Percentiles rank a stretch among this genome's conserved stretches.
phyloP scores from a whole-genome alignment of 2,329 filamentous ascomycete species.

The Colletotrichum sp. region DNA sequence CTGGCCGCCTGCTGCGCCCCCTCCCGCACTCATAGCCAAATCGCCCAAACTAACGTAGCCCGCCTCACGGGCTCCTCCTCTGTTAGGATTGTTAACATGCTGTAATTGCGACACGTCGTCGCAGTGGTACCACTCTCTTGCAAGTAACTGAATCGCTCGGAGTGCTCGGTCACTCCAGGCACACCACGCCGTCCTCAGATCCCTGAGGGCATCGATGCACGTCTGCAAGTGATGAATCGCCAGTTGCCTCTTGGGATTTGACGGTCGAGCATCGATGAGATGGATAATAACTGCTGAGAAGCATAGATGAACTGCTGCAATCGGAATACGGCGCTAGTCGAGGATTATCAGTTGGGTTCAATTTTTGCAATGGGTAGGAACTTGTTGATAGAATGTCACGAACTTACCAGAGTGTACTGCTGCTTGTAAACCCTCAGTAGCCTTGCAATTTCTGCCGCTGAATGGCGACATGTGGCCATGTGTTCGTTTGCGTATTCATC shows the following conservation, averaged over 20 bases:
- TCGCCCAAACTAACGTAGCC: neutral
- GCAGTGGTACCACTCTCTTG: slow-evolving; percentile 23
- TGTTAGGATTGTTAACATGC: neutral
- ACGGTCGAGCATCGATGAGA: slow-evolving; percentile 24
- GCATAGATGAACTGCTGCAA: slow-evolving; percentile 24
- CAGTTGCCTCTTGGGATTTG: slow-evolving; percentile 9
- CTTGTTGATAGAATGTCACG: fast-evolving
- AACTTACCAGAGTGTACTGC: slow-evolving; percentile 25
- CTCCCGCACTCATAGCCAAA: neutral
- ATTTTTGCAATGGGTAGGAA: fast-evolving
- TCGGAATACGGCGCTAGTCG: slow-evolving; percentile 22
- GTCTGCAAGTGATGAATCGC: slow-evolving; percentile 17
- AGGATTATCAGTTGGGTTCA: neutral
- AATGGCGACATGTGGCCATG: slow-evolving; percentile 25
- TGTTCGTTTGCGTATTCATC: slow-evolving; percentile 5
- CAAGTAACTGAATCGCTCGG: slow-evolving; percentile 13
- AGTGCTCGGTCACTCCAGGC: slow-evolving; percentile 21
- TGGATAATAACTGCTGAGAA: slow-evolving; percentile 23
- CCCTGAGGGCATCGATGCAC: slow-evolving; percentile 19
- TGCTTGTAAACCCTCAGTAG: slow-evolving; percentile 24
- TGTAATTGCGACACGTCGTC: slow-evolving; percentile 15
- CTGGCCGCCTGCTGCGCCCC: neutral
- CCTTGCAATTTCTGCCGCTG: slow-evolving; percentile 23
- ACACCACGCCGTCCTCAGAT: slow-evolving; percentile 20
- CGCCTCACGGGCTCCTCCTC: neutral